Evolutionary conservation across 2,329 filamentous ascomycete genomes (phyloP), one percentile per base, ranked within the genome.

Genomic region (Leptographium wingfieldii): DNA sequence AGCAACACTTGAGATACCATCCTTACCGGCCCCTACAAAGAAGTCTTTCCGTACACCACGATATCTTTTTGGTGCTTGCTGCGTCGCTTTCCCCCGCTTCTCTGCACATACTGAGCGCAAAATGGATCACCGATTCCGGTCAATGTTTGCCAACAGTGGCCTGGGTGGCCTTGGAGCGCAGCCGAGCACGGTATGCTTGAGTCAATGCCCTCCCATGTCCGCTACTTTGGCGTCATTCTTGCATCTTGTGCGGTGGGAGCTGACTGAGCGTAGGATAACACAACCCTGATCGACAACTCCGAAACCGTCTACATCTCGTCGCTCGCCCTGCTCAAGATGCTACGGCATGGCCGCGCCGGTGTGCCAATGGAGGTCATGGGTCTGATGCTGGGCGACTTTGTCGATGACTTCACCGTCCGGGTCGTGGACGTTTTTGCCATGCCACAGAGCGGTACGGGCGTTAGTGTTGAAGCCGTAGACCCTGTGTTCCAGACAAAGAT

Each of bases 281-380:
- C 84, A 48, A 92, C 87, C 71, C 83, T 99, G 63, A 95, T 99
- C 73, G 94, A 99, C 73, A 99, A 99, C 78, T 96, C 92, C 68
- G 94, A 99, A 79, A 99, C 94, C 40, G 94, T 99, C 67, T 96
- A 99, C 78, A 99, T 99, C 69, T 99, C 94, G 58, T 99, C 94
- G 56, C 84, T 99, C 63, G 94, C 94, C 58, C 82, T 99, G 58
- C 81, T 99, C 68, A 99, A 99, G 82, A 99, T 99, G 94, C 81
- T 99, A 74, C 87, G 94, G 72, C 94, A 99, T 75, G 94, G 94
- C 65, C 88, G 94, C 66, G 94, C 94, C 49, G 94, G 94, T 78
- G 94, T 99, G 66, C 94, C 94, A 25, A 99, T 99, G 94, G 94
- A 99, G 80, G 94, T 99, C 73, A 99, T 99, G 94, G 94, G 94